Evolutionary conservation across 2,329 filamentous ascomycete species (phyloP), one percentile per base, ranked within the genome.

Genomic region (Fusarium sp.): DNA sequence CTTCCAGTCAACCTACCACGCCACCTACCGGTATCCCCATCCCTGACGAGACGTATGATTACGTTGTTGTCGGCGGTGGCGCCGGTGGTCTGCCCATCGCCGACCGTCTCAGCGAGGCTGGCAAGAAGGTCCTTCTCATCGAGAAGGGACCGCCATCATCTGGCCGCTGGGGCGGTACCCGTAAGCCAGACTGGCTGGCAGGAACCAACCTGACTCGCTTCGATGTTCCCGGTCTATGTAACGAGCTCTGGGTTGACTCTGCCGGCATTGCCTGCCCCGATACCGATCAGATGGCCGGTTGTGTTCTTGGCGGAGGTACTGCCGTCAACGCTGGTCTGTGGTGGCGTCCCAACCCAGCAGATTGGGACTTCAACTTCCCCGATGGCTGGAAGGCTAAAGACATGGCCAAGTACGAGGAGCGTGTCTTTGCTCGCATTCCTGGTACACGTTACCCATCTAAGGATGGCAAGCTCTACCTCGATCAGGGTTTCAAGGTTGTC

Each of bases 311-410:
- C 10, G 56, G 56, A 13, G 56, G 56, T 1, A 59, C 56, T 15
- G 56, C 56, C 8, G 30, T 59, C 8, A 59, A 59, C 17, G 56
- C 56, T 43, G 56, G 52, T 32, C n/a, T 59, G 2, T 59, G 56
- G 56, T 59, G 56, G 56, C 56, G 56, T n/a, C 56, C 56, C 27
- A 59, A 48, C 3, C 56, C 56, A 14, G 1, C 5, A 25, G 56
- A 59, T 8, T 58, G 56, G 56, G 56, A 59, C 7, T 59, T 43
- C 7, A 59, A 59, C 19, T 59, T 59, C 4, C 56, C 52, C 7
- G 56, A 59, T 58, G 56, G 56, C 15, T 59, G 56, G 56, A 59
- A 59, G 30, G 43, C 56, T 0, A 59, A 41, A 10, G 56, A 59
- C 4, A 59, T 59, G 56, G 35, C 35, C 13, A 57, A 48, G 4